Evolutionary conservation across 164 flowering plant species (phyloP), one percentile per base, ranked within the genome.

Genomic region (Saururus chinensis): DNA sequence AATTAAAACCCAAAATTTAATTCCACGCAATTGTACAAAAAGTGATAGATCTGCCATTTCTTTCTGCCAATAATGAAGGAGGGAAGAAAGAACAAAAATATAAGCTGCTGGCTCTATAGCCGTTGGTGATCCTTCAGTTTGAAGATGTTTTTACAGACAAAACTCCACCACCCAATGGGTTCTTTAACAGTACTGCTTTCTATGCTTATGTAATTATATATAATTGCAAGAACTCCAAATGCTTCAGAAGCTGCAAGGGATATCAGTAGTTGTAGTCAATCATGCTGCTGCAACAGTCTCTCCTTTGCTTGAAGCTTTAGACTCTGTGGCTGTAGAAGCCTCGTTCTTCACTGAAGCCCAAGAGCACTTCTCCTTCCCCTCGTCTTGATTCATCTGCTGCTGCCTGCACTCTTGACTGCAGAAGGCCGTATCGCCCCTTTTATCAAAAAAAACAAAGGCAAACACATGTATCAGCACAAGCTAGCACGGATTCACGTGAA

Each of bases 381-480:
- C 85, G 58, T 84, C 89, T 22, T 66, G 73, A 40, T 72, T 81
- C 80, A 84, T 81, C 64, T 80, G 84, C 19, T 78, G 78, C 48
- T 82, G 85, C 75, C 90, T 66, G 72, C 85, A 82, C 66, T 85
- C 87, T 41, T 68, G 72, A 54, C 86, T 84, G 57, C 89, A 84
- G 55, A 79, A 84, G 0, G 85, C 89, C 14, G 66, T 78, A 51
- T 84, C 87, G 4, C 89, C 89, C 68, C 89, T 84, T 69, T 7
- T 1, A 9, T 4, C 49, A 42, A 10, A 10, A 40, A 40, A 42
- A 4, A 10, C 49, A 10, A 42, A 42, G 49, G 1, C 37, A 6
- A 30, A 30, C 37, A 2, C 2, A 30, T 30, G 6, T 30, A 30
- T 30, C 37, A 30, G 6, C 2, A 30, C 37, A 30, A 30, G 6